Evolutionary conservation across 164 flowering plant species (phyloP), one percentile per base, ranked within the genome.

Genomic region (Sextonia rubra): DNA sequence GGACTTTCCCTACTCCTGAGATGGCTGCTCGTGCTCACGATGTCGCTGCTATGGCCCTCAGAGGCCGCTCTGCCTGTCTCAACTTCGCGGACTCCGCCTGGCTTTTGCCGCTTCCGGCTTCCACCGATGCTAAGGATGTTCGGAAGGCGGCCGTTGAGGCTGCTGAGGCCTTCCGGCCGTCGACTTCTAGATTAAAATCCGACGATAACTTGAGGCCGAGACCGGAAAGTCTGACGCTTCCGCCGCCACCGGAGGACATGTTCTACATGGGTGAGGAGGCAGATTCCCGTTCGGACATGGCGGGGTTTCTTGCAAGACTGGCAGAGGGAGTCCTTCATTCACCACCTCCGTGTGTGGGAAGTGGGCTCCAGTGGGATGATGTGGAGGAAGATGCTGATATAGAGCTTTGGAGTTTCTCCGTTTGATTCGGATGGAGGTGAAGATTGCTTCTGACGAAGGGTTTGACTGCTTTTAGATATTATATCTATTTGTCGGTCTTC

Each of bases 21-120:
- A 91, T 89, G 92, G 90, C 97, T 3, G 92, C 92, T 0, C 77
- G 90, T 7, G 92, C 91, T 0, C 90, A 89, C 58, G 93, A 91
- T 68, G 94, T 86, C 55, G 91, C 88, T 8, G 89, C 90, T 17
- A 67, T 93, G 25, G 89, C 92, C 0, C 77, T 91, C 30, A 67
- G 88, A 32, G 98, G 97, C 0, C 64, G 84, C 1, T 72, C 80
- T 0, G 94, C 93, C 4, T 86, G 91, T 64, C 82, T 90, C 22
- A 93, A 91, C 63, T 91, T 90, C 24, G 96, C 96, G 0, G 98
- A 93, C 80, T 93, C 94, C 0, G 80, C 85, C 0, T 89, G 91
- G 94, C 32, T 86, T 58, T 77, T 89, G 44, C 89, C 82, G 1
- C 75, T 83, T 3, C 92, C 92, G 12, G 81, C 71, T 0, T 84